Base-by-base conservation (phyloP, 345 rosid genomes). In the Atalantia buxifolia region DNA sequence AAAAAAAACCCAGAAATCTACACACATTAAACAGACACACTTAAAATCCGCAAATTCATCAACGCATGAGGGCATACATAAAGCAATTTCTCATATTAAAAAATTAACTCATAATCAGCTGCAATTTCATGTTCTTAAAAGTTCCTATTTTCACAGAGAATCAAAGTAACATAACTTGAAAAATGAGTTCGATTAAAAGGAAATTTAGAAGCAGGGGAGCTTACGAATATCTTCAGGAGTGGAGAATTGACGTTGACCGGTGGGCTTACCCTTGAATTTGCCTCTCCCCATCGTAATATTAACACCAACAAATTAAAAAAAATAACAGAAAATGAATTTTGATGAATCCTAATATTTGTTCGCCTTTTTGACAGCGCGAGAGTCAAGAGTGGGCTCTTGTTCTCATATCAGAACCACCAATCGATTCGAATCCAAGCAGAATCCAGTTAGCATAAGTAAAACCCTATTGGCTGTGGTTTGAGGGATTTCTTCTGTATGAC, bases 241-340 rank as follows among this genome's bases (percentile, higher is more conserved):
- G 50, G 92, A 89, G 86, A 89, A 89, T 68, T 77, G 85, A 75
- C 92, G 90, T 13, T 86, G 87, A 45, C 92, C 92, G 22, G 92
- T 89, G 72, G 92, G 92, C 85, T 89, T 89, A 57, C 92, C 92
- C 84, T 89, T 89, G 85, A 87, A 89, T 87, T 89, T 89, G 30
- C 92, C 92, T 78, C 92, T 82, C 25, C 89, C 92, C 92, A 89
- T 89, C 48, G 71, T 21, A 55, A 2, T 16, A 53, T 53, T 25
- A 28, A 64, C 48, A 63, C 35, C n/a, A 35, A 53, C 57, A 53
- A 53, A 1, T 53, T 53, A 22, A 53, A 16, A 18, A 53, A 53
- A 1, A 53, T 1, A 18, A 50, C 22, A 18, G 7, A 53, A 53
- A 53, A 53, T 16, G 22, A 5, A 16, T 53, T 53, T 18, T 53